Percentiles rank a stretch among this genome's conserved stretches.
Conservation (phyloP, 2,329 filamentous ascomycete species). For the Ramularia endophylla region DNA sequence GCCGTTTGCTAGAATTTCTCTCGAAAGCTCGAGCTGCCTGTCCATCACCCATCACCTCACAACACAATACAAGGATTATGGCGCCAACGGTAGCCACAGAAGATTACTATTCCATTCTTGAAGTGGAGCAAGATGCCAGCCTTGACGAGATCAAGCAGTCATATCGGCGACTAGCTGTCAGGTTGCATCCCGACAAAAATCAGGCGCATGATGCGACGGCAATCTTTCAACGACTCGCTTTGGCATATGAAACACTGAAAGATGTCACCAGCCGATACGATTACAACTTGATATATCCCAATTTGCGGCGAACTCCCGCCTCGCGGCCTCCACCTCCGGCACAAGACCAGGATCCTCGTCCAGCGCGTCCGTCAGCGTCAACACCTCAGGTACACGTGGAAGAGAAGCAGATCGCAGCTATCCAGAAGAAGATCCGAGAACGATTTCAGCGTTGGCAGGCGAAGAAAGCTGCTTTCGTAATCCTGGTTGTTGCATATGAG, state of each 20-base stretch:
- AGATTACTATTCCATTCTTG: slow-evolving; percentile 31
- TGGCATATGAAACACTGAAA: slow-evolving; percentile 34
- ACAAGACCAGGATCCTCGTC: too few species aligned
- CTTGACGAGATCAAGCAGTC: slow-evolving; percentile 25
- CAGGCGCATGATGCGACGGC: slow-evolving; percentile 32
- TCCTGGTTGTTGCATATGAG: slow-evolving; percentile 12
- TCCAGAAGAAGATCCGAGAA: slow-evolving; percentile 28
- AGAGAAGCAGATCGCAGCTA: slow-evolving; percentile 22
- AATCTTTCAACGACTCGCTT: slow-evolving; percentile 32
- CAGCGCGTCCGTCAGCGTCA: too few species aligned
- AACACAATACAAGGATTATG: too few species aligned
- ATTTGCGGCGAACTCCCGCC: too few species aligned
- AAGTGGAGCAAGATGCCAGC: slow-evolving; percentile 26
- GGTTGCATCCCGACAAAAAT: slow-evolving; percentile 34
- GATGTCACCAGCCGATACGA: slow-evolving; percentile 26
- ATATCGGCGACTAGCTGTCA: slow-evolving; percentile 31
- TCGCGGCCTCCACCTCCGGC: too few species aligned
- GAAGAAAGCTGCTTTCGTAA: slow-evolving; percentile 20
- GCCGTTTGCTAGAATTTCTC: too few species aligned
- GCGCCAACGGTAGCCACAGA: slow-evolving; percentile 25
- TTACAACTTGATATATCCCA: slow-evolving; percentile 32
- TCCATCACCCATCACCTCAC: too few species aligned
- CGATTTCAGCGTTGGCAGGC: slow-evolving; percentile 25
- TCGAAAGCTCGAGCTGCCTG: too few species aligned
- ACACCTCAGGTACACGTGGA: too few species aligned